phyloP scores from a whole-genome alignment of 2,329 filamentous ascomycete species.

The Elsinoe fawcettii region DNA sequence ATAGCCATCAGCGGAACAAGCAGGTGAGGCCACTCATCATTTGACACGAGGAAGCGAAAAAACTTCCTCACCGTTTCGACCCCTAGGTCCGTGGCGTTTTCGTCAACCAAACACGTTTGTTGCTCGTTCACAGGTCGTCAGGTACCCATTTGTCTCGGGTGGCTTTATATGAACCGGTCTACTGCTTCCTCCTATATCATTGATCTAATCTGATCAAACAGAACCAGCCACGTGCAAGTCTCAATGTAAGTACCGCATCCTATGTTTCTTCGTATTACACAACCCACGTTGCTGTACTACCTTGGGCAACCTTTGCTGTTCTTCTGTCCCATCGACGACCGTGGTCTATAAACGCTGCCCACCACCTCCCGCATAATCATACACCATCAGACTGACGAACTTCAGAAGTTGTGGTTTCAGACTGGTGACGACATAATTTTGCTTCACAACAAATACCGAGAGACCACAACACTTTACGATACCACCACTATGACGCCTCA shows the following conservation, averaged over 20 bases:
- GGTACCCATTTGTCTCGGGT: not conserved
- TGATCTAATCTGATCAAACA: conserved; percentile 12
- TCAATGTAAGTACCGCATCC: not conserved
- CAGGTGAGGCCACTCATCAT: not conserved
- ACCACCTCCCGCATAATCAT: too few relatives aligned
- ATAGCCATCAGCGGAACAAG: not conserved
- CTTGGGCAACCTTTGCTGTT: not conserved
- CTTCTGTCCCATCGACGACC: too few relatives aligned
- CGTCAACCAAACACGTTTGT: not conserved
- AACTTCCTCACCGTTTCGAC: conserved; percentile 1
- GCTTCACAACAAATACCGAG: not conserved
- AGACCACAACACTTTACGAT: not conserved
- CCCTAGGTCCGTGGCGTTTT: conserved; percentile 1
- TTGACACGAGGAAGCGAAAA: not conserved
- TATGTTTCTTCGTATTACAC: not conserved
- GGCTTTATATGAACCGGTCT: conserved; percentile 8
- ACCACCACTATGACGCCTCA: conserved; percentile 12
- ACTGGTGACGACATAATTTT: conserved; percentile 6
- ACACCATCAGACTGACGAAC: not conserved
- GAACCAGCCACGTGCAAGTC: not conserved
- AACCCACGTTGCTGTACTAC: not conserved
- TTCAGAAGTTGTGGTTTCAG: conserved; percentile 4
- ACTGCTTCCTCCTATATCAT: not conserved
- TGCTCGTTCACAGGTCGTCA: not conserved
- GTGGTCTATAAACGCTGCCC: too few relatives aligned